phyloP scores from a whole-genome alignment of 441 rosid species.

The Brassica hybrid region DNA sequence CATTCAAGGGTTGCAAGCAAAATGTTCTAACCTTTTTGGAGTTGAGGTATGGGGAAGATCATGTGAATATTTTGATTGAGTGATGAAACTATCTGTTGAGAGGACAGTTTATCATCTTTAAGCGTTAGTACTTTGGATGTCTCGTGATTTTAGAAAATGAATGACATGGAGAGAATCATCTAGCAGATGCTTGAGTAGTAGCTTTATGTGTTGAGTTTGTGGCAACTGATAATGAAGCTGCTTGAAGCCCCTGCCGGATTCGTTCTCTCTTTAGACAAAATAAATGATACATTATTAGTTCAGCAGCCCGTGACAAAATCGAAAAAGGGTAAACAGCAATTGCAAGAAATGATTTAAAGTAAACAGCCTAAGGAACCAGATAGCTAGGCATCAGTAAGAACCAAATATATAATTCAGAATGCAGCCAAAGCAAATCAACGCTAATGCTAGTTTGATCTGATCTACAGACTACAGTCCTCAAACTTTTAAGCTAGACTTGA shows the following conservation, averaged over 20 bases:
- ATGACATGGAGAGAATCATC: conserved; percentile 15
- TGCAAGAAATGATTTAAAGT: conserved; percentile 6
- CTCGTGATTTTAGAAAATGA: conserved; percentile 12
- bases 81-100: not conserved
- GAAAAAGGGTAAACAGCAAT: not conserved
- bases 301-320: not conserved
- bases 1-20: not conserved
- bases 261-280: conserved; percentile 34
- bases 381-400: not conserved
- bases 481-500: too few species aligned
- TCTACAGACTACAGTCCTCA: not conserved
- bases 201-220: conserved; percentile 12
- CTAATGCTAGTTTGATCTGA: conserved; percentile 4
- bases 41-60: conserved; percentile 3
- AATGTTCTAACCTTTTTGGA: conserved; percentile 13
- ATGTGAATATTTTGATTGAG: conserved; percentile 7
- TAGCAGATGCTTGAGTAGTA: conserved; percentile 11
- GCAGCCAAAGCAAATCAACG: not conserved
- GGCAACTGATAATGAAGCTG: conserved; percentile 28
- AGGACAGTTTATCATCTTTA: not conserved
- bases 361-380: not conserved
- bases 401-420: not conserved
- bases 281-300: not conserved
- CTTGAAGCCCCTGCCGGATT: conserved; percentile 34
- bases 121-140: not conserved